Percentiles rank a stretch among this genome's conserved stretches.
Evolutionary conservation across 2,329 filamentous ascomycete genomes (phyloP).

Genomic region (Zopfia rhizophila): DNA sequence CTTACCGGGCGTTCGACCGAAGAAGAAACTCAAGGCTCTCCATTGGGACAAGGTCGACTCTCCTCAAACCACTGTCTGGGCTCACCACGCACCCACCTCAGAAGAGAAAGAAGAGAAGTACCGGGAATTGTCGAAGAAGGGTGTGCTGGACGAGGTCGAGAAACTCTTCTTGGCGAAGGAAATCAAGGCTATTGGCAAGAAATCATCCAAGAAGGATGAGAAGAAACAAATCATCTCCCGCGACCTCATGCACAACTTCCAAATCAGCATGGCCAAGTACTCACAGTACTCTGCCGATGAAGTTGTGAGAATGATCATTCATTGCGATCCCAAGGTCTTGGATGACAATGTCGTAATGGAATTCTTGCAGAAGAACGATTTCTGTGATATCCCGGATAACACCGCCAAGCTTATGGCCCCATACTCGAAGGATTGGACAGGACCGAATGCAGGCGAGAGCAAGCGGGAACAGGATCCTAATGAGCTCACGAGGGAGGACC

Average conservation of each 20-base stretch:
- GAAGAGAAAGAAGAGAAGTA: slow-evolving; percentile 96
- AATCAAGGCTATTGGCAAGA: slow-evolving; percentile 83
- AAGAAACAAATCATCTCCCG: slow-evolving; percentile 97
- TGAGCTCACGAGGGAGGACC: slow-evolving; percentile 93
- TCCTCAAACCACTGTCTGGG: slow-evolving; percentile 92
- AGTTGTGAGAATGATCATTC: slow-evolving; percentile 91
- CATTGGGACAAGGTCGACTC: slow-evolving; percentile 99
- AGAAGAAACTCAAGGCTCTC: slow-evolving; percentile 99
- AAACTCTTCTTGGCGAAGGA: slow-evolving; percentile 98
- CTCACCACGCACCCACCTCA: slow-evolving; percentile 82
- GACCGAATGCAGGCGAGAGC: slow-evolving; percentile 80
- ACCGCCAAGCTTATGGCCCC: slow-evolving; percentile 90
- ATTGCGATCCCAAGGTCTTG: slow-evolving; percentile 89
- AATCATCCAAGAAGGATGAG: slow-evolving; percentile 81
- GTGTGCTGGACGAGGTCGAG: slow-evolving; percentile 96
- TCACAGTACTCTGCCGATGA: slow-evolving; percentile 86
- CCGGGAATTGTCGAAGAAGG: slow-evolving; percentile 89
- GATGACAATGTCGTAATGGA: slow-evolving; percentile 96
- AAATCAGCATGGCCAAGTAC: slow-evolving; percentile 92
- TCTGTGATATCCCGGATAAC: slow-evolving; percentile 93
- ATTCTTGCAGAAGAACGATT: slow-evolving; percentile 90
- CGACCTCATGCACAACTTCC: slow-evolving; percentile 69
- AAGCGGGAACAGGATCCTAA: slow-evolving; percentile 84
- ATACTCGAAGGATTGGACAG: slow-evolving; percentile 97
- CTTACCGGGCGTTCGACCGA: slow-evolving; percentile 84